Evolutionary conservation across 306 rosid species (phyloP).

Genomic region (Castanea mollissima): DNA sequence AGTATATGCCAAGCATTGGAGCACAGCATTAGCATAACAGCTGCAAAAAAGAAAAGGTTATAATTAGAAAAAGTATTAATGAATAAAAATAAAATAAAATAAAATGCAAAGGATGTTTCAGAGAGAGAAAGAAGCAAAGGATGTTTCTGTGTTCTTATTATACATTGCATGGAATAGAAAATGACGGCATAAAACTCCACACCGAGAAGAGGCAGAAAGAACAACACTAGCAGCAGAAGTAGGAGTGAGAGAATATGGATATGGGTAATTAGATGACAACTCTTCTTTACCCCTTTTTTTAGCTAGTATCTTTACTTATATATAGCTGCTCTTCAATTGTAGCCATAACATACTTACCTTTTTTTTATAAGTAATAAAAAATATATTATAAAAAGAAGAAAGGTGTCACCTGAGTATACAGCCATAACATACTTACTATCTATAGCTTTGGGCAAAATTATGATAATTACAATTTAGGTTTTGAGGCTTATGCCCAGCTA

Average conservation of each 20-base stretch:
- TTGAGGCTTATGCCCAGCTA: background rate
- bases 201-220: background rate
- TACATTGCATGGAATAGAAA: background rate
- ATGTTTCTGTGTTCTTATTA: background rate
- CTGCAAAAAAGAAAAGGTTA: conserved; percentile 40
- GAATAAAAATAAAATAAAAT: background rate
- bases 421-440: background rate
- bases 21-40: conserved; percentile 86
- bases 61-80: conserved; percentile 22
- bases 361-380: too few species aligned
- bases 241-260: background rate
- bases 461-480: conserved; percentile 10
- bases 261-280: background rate
- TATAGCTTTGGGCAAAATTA: conserved; percentile 12
- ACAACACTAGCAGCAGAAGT: background rate
- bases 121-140: background rate
- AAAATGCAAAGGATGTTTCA: background rate
- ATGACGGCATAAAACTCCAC: background rate
- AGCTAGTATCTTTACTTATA: background rate
- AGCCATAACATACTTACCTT: background rate
- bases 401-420: too few species aligned
- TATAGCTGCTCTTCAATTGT: background rate
- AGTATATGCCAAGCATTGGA: conserved; percentile 78
- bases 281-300: background rate
- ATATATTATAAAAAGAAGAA: too few species aligned